phyloP scores from a whole-genome alignment of 2,329 filamentous ascomycete genomes.

The Tolypocladium nubicola region DNA sequence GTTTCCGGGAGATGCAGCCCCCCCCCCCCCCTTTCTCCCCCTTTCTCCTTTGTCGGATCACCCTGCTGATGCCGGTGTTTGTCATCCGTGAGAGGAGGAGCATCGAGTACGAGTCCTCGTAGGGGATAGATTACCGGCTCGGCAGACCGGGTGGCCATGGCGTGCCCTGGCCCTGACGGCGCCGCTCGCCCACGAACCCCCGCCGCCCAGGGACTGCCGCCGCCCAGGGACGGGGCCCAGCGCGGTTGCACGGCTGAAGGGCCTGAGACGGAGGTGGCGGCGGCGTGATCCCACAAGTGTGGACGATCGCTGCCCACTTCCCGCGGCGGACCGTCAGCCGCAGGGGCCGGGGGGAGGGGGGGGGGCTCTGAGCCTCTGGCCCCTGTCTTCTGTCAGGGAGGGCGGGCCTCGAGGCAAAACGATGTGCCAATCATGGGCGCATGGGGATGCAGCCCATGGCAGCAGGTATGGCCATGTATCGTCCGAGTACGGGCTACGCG shows the following conservation, averaged over 20 bases:
- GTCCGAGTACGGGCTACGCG: background rate
- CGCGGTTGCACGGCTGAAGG: background rate
- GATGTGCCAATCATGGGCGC: background rate
- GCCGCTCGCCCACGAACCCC: background rate
- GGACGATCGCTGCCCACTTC: constrained; percentile 1
- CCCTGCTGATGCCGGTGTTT: background rate
- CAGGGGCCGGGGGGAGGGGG: background rate
- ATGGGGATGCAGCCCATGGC: background rate
- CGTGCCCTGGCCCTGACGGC: background rate
- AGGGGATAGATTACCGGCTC: background rate
- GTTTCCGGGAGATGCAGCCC: background rate
- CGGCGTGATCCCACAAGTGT: background rate
- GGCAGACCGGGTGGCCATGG: background rate
- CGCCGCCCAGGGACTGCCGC: background rate
- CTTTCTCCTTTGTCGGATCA: background rate
- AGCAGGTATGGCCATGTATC: background rate
- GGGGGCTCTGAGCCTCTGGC: no score
- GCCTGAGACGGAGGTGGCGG: background rate
- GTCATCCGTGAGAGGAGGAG: background rate
- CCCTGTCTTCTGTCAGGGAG: background rate
- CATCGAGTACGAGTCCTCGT: no score
- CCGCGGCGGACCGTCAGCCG: constrained; percentile 2
- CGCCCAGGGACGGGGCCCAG: no score
- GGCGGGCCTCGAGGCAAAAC: background rate
- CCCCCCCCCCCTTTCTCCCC: background rate